Evolutionary conservation across 2,329 filamentous ascomycete genomes (phyloP).

Genomic region (Cephalotrichum gorgonifer): DNA sequence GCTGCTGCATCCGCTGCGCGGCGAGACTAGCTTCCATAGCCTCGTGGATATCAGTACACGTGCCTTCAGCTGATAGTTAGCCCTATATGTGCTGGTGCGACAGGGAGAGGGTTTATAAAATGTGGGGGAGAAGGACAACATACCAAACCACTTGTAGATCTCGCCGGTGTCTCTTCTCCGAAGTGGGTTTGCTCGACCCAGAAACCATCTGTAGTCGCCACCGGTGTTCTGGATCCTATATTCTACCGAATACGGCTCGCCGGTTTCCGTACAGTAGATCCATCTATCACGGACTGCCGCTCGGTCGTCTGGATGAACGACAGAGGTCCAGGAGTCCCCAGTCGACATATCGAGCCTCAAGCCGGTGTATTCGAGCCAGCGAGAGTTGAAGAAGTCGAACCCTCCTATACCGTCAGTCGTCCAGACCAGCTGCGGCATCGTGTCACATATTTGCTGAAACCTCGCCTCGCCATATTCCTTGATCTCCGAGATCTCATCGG

Average conservation of each 20-base stretch:
- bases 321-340: slow-evolving; percentile 49
- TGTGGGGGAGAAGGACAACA: slow-evolving; percentile 7
- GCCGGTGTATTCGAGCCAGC: slow-evolving; percentile 76
- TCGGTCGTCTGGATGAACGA: slow-evolving; percentile 64
- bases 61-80: slow-evolving; percentile 26
- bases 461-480: slow-evolving; percentile 61
- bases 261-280: slow-evolving; percentile 53
- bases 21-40: slow-evolving; percentile 53
- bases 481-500: slow-evolving; percentile 58
- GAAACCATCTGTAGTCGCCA: slow-evolving; percentile 70
- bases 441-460: slow-evolving; percentile 68
- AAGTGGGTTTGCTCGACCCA: slow-evolving; percentile 61
- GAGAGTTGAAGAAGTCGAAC: slow-evolving; percentile 63
- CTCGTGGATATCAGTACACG: slow-evolving; percentile 71
- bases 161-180: slow-evolving; percentile 52
- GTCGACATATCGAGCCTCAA: slow-evolving; percentile 51
- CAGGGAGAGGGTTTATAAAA: neutral
- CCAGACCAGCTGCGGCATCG: slow-evolving; percentile 64
- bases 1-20: slow-evolving; percentile 56
- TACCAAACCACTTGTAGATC: slow-evolving; percentile 71
- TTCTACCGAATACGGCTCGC: slow-evolving; percentile 58
- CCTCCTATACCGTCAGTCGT: slow-evolving; percentile 56
- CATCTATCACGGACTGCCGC: slow-evolving; percentile 43
- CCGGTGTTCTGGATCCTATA: slow-evolving; percentile 58
- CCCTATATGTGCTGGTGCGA: neutral